Conservation (phyloP, 805 yeast genomes). For the Ogataea populi-albae region DNA sequence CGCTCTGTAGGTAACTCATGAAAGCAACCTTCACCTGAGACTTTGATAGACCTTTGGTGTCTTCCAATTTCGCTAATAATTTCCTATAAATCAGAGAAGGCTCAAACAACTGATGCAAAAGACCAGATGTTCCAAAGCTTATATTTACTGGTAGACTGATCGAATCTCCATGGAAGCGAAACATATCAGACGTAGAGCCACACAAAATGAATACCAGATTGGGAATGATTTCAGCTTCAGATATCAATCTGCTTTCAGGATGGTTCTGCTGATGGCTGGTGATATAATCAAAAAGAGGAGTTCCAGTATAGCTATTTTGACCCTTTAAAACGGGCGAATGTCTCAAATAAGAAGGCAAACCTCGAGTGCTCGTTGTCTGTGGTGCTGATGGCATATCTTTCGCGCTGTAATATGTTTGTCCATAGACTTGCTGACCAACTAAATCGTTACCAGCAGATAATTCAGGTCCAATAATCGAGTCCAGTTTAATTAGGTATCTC, state of each 20-base stretch:
- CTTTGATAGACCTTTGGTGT: slow-evolving; percentile 20
- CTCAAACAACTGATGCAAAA: slow-evolving; percentile 59
- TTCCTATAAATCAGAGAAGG: slow-evolving; percentile 64
- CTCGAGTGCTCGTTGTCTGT: slow-evolving; percentile 1
- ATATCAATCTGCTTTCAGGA: slow-evolving; percentile 27
- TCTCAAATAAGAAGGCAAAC: slow-evolving; percentile 12
- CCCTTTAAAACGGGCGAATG: slow-evolving; percentile 2
- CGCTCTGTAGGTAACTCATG: slow-evolving; percentile 42
- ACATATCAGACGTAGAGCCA: slow-evolving; percentile 60
- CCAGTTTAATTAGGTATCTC: slow-evolving; percentile 21
- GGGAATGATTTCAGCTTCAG: slow-evolving; percentile 42
- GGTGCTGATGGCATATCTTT: not conserved
- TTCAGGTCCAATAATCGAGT: slow-evolving; percentile 9
- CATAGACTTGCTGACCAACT: slow-evolving; percentile 1
- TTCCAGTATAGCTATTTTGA: slow-evolving; percentile 9
- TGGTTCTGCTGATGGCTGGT: slow-evolving; percentile 33
- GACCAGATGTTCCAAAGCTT: slow-evolving; percentile 54
- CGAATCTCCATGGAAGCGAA: slow-evolving; percentile 41
- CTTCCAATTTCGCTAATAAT: slow-evolving; percentile 35
- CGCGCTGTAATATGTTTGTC: too few species aligned
- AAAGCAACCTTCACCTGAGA: slow-evolving; percentile 66
- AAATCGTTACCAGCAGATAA: not conserved
- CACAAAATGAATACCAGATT: slow-evolving; percentile 51
- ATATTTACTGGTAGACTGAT: slow-evolving; percentile 49
- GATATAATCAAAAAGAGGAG: slow-evolving; percentile 30